Evolutionary conservation across 352 stramenopile genomes (phyloP), one percentile per base, ranked within the genome.

Genomic region (Globisporangium echinulatum): DNA sequence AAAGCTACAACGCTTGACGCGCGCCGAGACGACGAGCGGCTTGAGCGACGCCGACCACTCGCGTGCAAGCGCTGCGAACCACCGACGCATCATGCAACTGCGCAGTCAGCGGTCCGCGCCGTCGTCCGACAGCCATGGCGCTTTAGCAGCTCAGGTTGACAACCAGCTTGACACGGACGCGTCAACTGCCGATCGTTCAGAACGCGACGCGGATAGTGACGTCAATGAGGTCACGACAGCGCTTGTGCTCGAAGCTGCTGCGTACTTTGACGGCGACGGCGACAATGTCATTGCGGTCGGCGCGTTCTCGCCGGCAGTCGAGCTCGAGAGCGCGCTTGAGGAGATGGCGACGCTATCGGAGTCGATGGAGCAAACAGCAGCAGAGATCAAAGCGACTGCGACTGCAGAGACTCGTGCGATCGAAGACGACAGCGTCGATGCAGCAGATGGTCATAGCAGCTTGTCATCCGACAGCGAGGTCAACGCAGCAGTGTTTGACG

Each of bases 21-120:
- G 25, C 25, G 25, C 25, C 25, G 25, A 33, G 25, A 33, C 25
- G 3, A 33, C 25, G 25, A 33, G 25, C 25, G 25, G 25, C 25
- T 33, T 33, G 25, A 33, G n/a, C 6, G 46, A 50, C 46, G 15
- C n/a, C 6, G 46, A 50, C 46, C 4, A 8, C 4, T 25, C 46
- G 17, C 62, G 64, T 7, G 59, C 64, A 33, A 82, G 63, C 48
- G 78, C 77, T 40, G 66, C 77, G 4, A 87, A 83, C 54, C 77
- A 89, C 40, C 70, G 75, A 7, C 77, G 79, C 0, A 82, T 89
- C 38, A 71, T 84, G 64, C 58, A 83, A 54, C 65, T 89, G 13
- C 75, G 79, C 0, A 75, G 80, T 47, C 61, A 80, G 49, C 73
- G 69, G 1, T 52, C 64, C 0, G 43, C 60, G 4, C 49, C 52